Evolutionary conservation across 805 yeast species (phyloP).

Genomic region (Ogataea haglerorum): DNA sequence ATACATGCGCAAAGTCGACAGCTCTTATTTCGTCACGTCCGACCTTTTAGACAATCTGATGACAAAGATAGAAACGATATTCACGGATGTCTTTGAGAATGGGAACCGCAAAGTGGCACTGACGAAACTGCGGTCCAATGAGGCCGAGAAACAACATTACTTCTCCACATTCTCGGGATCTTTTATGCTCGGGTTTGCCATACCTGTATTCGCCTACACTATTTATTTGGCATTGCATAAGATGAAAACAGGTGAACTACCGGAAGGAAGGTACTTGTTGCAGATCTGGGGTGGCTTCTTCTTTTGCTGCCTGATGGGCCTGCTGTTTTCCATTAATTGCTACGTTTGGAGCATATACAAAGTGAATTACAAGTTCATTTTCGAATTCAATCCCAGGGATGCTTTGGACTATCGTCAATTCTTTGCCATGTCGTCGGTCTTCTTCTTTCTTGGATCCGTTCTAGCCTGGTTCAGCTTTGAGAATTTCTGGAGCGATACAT

Average conservation of each 20-base stretch:
- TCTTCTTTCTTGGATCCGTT: constrained; percentile 54
- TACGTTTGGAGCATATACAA: constrained; percentile 68
- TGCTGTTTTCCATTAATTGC: constrained; percentile 67
- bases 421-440: constrained; percentile 58
- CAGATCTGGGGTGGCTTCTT: constrained; percentile 95
- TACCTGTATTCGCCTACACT: constrained; percentile 66
- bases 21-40: constrained; percentile 57
- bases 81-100: constrained; percentile 60
- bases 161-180: constrained; percentile 60
- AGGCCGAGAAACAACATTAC: constrained; percentile 39
- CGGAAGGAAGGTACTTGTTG: constrained; percentile 58
- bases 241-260: constrained; percentile 37
- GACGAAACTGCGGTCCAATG: constrained; percentile 59
- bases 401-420: constrained; percentile 65
- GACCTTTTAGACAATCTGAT: constrained; percentile 65
- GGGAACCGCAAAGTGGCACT: constrained; percentile 70
- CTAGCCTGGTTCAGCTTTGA: constrained; percentile 75
- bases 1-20: constrained; percentile 58
- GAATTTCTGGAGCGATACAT: constrained; percentile 56
- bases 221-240: constrained; percentile 41
- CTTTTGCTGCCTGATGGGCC: constrained; percentile 53
- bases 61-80: constrained; percentile 63
- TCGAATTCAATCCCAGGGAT: constrained; percentile 74
- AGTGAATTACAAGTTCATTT: constrained; percentile 87
- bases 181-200: constrained; percentile 60